Percentiles rank a stretch among this genome's conserved stretches.
phyloP scores from a whole-genome alignment of 768 basidiomycete species.

The Ephemerocybe angulata region DNA sequence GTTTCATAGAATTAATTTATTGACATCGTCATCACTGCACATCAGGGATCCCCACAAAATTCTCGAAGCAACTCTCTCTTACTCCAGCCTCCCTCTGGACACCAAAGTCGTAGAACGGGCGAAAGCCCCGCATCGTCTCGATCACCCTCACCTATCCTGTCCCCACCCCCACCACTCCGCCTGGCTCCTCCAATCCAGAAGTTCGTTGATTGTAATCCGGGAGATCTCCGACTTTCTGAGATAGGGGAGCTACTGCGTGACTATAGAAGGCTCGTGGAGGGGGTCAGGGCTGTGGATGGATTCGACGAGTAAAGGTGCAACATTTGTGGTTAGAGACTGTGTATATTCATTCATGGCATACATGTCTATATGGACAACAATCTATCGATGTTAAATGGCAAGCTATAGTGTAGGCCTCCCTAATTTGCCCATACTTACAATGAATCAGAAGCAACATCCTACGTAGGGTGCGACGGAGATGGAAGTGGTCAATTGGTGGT shows the following conservation, averaged over 20 bases:
- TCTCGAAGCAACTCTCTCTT: constrained; percentile 39
- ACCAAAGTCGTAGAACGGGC: constrained; percentile 9
- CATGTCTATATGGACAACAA: no score
- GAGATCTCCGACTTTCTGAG: constrained; percentile 79
- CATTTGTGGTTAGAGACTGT: no score
- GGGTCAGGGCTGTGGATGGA: constrained; percentile 55
- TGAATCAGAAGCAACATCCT: no score
- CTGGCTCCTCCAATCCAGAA: constrained; percentile 62
- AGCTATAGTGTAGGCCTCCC: no score
- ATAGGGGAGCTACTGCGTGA: constrained; percentile 76
- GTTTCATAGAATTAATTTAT: neutral
- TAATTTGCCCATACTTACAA: no score
- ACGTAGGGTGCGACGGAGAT: no score
- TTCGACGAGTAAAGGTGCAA: constrained; percentile 50
- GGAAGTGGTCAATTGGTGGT: no score
- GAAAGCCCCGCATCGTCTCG: constrained; percentile 22
- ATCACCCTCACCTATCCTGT: constrained; percentile 20
- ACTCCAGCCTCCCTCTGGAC: constrained; percentile 21
- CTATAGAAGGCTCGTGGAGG: constrained; percentile 75
- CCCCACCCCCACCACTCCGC: constrained; percentile 21
- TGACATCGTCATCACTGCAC: no score
- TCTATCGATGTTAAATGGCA: no score
- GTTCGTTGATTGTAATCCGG: constrained; percentile 68
- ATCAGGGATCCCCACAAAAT: constrained; percentile 28
- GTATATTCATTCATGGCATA: no score